Evolutionary conservation across 1,284 basidiomycete species (phyloP).

Genomic region (Dichomitus squalens): DNA sequence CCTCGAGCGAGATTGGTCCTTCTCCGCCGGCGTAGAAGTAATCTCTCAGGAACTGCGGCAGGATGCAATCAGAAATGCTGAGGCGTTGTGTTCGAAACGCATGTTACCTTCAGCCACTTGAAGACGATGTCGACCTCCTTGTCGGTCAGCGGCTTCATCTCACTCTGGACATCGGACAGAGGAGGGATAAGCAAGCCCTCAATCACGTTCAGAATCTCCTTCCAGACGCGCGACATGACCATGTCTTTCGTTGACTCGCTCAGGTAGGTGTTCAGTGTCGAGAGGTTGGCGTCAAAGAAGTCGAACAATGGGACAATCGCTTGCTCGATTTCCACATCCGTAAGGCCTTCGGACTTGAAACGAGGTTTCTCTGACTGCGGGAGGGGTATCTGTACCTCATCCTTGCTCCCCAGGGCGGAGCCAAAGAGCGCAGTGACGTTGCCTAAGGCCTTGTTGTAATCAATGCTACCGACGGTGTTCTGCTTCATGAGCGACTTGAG

Average conservation of each 20-base stretch:
- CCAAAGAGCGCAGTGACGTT: conserved; percentile 83
- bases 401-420: conserved; percentile 60
- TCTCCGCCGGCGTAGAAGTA: conserved; percentile 97
- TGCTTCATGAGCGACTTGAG: conserved; percentile 79
- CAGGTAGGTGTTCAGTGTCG: conserved; percentile 89
- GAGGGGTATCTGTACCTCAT: conserved; percentile 79
- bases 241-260: conserved; percentile 87
- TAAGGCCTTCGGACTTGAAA: conserved; percentile 71
- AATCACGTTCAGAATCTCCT: conserved; percentile 89
- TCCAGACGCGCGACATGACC: conserved; percentile 96
- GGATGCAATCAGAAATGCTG: conserved; percentile 4
- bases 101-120: conserved; percentile 90
- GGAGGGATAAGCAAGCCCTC: conserved; percentile 93
- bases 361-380: conserved; percentile 72
- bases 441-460: conserved; percentile 84
- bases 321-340: conserved; percentile 93
- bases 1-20: conserved; percentile 84
- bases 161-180: conserved; percentile 85
- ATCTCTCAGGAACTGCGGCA: conserved; percentile 86
- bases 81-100: background rate
- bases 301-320: conserved; percentile 94
- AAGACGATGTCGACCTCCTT: conserved; percentile 98
- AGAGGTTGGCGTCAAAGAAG: conserved; percentile 94
- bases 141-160: conserved; percentile 89
- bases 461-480: conserved; percentile 57